Evolutionary conservation across 1,139 yeast species (phyloP).

Genomic region (Yamadazyma trypodendri): DNA sequence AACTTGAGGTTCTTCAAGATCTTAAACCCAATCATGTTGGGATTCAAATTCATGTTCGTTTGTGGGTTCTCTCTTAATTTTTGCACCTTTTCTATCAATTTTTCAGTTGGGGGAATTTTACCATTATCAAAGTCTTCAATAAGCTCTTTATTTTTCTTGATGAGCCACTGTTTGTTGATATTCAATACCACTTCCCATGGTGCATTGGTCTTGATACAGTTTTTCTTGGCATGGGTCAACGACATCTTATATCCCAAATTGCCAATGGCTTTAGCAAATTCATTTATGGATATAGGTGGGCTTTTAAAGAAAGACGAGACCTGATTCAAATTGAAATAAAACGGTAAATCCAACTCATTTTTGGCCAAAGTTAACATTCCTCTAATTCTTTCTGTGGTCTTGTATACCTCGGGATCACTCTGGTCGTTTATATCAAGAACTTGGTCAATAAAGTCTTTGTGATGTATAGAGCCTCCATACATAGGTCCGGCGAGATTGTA

Average conservation of each 20-base stretch:
- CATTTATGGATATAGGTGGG: conserved; percentile 78
- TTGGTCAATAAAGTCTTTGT: conserved; percentile 60
- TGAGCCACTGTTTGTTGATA: conserved; percentile 67
- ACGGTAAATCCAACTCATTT: conserved; percentile 68
- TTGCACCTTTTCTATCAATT: conserved; percentile 29
- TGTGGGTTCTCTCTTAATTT: conserved; percentile 25
- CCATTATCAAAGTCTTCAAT: conserved; percentile 26
- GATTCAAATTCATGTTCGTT: conserved; percentile 36
- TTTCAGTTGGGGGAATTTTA: conserved; percentile 24
- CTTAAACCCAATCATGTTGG: conserved; percentile 57
- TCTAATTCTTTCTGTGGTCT: conserved; percentile 78
- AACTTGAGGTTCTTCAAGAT: conserved; percentile 48
- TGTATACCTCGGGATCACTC: conserved; percentile 55
- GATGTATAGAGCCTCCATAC: conserved; percentile 86
- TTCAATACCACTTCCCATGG: conserved; percentile 79
- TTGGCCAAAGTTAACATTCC: conserved; percentile 90
- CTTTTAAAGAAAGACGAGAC: conserved; percentile 74
- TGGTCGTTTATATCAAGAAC: conserved; percentile 55
- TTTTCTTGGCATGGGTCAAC: conserved; percentile 83
- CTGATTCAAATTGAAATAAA: conserved; percentile 79
- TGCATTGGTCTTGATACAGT: conserved; percentile 86
- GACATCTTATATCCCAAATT: conserved; percentile 81
- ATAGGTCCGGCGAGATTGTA: conserved; percentile 92
- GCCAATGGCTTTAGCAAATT: conserved; percentile 77
- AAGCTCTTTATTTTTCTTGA: conserved; percentile 34